A percentile compares a stretch with the other conserved stretches of the same genome.
Conservation (phyloP, 441 rosid genomes). For the Mallotus japonicus region DNA sequence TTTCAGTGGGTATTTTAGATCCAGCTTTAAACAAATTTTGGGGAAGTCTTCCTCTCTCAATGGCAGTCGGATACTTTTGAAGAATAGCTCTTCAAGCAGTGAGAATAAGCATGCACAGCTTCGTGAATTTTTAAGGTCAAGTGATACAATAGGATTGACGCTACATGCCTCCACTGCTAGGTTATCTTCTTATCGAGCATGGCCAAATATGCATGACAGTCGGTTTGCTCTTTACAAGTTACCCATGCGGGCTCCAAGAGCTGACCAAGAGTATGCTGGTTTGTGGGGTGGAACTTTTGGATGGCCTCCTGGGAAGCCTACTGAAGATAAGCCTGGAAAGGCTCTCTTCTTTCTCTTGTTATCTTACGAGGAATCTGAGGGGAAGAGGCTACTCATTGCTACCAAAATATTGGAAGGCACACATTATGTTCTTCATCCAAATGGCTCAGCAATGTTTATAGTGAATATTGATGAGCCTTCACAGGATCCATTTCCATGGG, state of each 20-base stretch:
- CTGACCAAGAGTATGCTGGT: constrained; percentile 72
- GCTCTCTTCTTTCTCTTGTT: constrained; percentile 76
- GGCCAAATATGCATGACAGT: constrained; percentile 84
- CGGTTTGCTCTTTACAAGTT: constrained; percentile 72
- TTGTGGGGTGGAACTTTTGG: constrained; percentile 90
- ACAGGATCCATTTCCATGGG: constrained; percentile 63
- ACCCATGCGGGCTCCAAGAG: constrained; percentile 46
- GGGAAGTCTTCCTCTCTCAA: constrained; percentile 49
- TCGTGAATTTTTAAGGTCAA: constrained; percentile 53
- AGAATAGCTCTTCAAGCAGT: constrained; percentile 50
- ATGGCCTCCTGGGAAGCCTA: constrained; percentile 76
- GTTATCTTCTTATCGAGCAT: constrained; percentile 71
- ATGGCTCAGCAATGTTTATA: constrained; percentile 81
- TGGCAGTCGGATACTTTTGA: constrained; percentile 33
- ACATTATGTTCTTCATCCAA: constrained; percentile 75
- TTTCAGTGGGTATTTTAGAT: constrained; percentile 45
- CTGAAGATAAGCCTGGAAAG: constrained; percentile 72
- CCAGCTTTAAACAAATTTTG: constrained; percentile 53
- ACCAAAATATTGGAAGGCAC: constrained; percentile 90
- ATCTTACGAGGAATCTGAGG: constrained; percentile 60
- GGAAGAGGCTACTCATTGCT: constrained; percentile 56
- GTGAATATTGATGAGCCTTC: constrained; percentile 68
- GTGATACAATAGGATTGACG: constrained; percentile 64
- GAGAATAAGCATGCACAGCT: constrained; percentile 53
- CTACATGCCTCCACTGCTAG: constrained; percentile 49